Evolutionary conservation across 2,329 filamentous ascomycete species (phyloP).

Genomic region (Knufia fluminis): DNA sequence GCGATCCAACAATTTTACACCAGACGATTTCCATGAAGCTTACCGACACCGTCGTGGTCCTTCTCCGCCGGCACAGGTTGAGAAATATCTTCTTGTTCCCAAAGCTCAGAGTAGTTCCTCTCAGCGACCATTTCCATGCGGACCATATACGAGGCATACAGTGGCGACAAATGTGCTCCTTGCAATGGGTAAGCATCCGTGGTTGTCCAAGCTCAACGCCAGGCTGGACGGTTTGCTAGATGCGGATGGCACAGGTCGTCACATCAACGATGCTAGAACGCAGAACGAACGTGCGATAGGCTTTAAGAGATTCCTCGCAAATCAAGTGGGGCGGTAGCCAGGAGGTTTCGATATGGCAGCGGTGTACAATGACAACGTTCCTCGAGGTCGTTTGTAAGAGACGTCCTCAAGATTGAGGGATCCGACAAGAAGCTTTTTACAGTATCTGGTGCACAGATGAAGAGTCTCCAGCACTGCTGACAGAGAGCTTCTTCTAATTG

Average conservation of each 20-base stretch:
- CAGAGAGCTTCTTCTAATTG: background rate
- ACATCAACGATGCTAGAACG: background rate
- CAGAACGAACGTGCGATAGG: background rate
- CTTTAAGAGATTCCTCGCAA: too few species aligned
- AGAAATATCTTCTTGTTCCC: background rate
- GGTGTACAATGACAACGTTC: too few species aligned
- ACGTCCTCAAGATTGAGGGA: too few species aligned
- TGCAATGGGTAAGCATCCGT: conserved; percentile 6
- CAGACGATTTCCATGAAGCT: background rate
- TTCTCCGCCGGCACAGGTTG: background rate
- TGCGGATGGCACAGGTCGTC: background rate
- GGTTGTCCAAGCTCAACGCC: conserved; percentile 1
- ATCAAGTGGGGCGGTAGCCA: too few species aligned
- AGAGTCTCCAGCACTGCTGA: too few species aligned
- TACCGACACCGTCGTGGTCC: background rate
- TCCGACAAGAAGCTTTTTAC: too few species aligned
- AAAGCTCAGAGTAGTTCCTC: background rate
- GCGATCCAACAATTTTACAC: background rate
- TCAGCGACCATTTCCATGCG: background rate
- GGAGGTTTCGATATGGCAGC: too few species aligned
- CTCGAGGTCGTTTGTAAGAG: too few species aligned
- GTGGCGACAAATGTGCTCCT: conserved; percentile 4
- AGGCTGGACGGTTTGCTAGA: background rate
- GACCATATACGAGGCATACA: background rate
- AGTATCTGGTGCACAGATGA: too few species aligned